Evolutionary conservation across 176 grass and related monocot species (phyloP), one percentile per base, ranked within the genome.

Genomic region (Panicum miliaceum): DNA sequence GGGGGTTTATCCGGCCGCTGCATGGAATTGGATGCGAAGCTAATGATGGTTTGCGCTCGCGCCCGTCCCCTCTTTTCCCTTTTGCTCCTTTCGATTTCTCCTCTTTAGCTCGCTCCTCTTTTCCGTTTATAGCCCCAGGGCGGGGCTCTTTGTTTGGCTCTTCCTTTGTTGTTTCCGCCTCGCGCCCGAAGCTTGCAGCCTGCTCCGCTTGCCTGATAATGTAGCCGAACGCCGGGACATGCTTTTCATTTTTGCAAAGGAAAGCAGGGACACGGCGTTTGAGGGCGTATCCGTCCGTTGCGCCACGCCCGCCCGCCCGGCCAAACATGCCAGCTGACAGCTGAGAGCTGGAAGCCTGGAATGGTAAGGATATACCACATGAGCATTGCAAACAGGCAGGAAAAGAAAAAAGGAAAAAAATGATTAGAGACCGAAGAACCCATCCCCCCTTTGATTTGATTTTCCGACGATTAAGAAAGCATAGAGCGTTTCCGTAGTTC

Each of bases 31-130:
- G n/a, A n/a, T n/a, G n/a, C n/a, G n/a, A n/a, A n/a, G n/a, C n/a
- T 32, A 52, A 48, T 12, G 46, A 15, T 40, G 82, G 70, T 52
- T 37, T 40, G 29, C 23, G 74, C 79, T 32, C 29, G 29, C 29
- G 29, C 29, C 29, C 29, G 29, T 32, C 29, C 71, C 32, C 68
- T 86, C 73, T 84, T 85, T 85, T 73, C 73, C 73, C 56, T 82
- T 87, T 80, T 90, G 40, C 59, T 88, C 64, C 71, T 40, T 74
- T 72, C 74, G 68, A 83, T 82, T 78, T 73, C 29, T 64, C 72
- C 23, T 42, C 72, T 50, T 76, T 76, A 32, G 29, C 29, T 32
- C 29, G 14, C 22, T 47, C 76, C 50, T 76, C 60, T 34, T 71
- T 67, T 32, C 47, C 80, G 35, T 67, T 38, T 67, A 20, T 52